Evolutionary conservation across 805 yeast species (phyloP), one percentile per base, ranked within the genome.

Genomic region (Nakazawaea ishiwadae): DNA sequence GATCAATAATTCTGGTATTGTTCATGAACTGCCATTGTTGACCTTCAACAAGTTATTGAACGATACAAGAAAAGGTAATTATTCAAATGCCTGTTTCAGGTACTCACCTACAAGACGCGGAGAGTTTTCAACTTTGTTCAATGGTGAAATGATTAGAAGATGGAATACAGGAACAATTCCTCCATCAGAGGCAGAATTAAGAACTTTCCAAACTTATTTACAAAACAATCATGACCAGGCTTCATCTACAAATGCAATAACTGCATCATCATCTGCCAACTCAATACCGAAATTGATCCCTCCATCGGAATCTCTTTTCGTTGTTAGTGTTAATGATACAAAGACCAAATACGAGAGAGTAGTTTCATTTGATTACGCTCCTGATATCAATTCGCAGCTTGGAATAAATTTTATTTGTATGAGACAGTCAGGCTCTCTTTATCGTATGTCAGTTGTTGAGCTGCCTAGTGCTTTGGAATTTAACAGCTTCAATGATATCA

Each of bases 341-440:
- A 75, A 74, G 44, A 81, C 95, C 0, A 84, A 82, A 40, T 80
- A 75, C 52, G 96, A 89, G 49, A 72, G 90, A 50, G 95, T 89
- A 1, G 79, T 84, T 1, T 81, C 96, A 0, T 89, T 83, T 61
- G 96, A 89, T 58, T 89, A 88, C 56, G 75, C 81, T n/a, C 79
- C 81, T 1, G 78, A 75, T 43, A 45, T 61, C 3, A 42, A 53
- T 5, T 64, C 77, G 2, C 62, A 57, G n/a, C 71, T 79, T 17
- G 73, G 77, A 1, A 73, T 84, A 7, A 79, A 82, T 50, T 69
- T 86, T 44, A 78, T 90, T 21, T 89, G 97, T 59, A 83, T 90
- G 84, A 69, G 96, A 48, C 95, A 87, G 52, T 84, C 95, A 1
- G 97, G 97, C 3, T 82, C 86, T 40, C 80, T 89, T 0, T 89